Evolutionary conservation across 345 rosid species (phyloP).

Genomic region (Gossypium raimondii): DNA sequence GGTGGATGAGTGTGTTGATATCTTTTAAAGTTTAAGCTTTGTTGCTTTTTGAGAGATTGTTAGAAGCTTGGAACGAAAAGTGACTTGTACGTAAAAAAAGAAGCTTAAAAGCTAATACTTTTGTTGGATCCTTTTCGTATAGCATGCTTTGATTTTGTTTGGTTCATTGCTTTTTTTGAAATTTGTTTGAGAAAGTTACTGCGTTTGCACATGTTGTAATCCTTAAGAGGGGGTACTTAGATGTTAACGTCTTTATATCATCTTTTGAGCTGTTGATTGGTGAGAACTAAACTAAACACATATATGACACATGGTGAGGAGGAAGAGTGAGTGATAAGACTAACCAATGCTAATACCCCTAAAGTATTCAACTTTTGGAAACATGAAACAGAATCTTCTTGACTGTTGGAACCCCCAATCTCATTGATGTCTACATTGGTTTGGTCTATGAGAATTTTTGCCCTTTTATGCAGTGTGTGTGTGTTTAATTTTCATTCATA

Average conservation of each 20-base stretch:
- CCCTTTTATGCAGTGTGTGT: background rate
- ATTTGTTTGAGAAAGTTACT: background rate
- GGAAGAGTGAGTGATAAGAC: slow-evolving; percentile 7
- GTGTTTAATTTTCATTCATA: background rate
- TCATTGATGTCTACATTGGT: background rate
- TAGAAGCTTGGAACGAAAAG: background rate
- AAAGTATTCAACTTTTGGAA: background rate
- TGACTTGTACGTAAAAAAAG: background rate
- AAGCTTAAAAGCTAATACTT: background rate
- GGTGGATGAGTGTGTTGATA: background rate
- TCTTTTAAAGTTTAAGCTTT: background rate
- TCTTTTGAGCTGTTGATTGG: background rate
- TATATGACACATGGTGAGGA: background rate
- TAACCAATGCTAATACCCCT: slow-evolving; percentile 1
- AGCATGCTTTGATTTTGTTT: background rate
- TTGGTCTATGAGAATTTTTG: background rate
- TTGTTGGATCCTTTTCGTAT: background rate
- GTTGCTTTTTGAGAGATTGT: background rate
- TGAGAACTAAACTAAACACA: background rate
- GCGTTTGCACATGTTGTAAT: background rate
- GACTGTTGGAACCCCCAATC: background rate
- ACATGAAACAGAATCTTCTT: slow-evolving; percentile 12
- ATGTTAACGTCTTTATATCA: background rate
- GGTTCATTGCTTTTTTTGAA: background rate
- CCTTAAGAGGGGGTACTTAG: background rate